Conservation (phyloP, 192 early-diverging fungal species). For the Chytriomyces sp. region DNA sequence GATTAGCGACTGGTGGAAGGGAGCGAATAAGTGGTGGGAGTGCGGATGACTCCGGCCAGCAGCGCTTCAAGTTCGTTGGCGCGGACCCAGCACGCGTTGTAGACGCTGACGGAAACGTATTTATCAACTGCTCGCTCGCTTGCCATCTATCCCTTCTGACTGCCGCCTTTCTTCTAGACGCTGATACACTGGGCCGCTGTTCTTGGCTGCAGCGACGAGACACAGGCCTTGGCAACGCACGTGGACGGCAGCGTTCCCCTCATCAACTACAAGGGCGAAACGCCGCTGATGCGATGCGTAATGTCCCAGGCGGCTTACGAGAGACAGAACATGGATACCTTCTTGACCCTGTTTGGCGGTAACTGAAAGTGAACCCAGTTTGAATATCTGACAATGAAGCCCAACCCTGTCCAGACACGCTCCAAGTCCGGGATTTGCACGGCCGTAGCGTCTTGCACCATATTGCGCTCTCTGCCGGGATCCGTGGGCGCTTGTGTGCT, state of each 20-base stretch:
- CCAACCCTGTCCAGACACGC: not conserved
- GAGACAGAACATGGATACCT: slow-evolving; percentile 71
- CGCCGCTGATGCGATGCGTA: slow-evolving; percentile 86
- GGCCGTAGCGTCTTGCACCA: slow-evolving; percentile 93
- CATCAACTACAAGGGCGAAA: slow-evolving; percentile 84
- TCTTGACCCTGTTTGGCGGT: slow-evolving; percentile 72
- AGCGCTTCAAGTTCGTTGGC: not conserved
- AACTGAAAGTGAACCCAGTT: slow-evolving; percentile 34
- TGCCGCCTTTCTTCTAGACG: slow-evolving; percentile 53
- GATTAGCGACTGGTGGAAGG: not conserved
- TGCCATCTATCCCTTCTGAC: not conserved
- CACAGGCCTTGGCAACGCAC: slow-evolving; percentile 76
- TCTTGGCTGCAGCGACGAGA: slow-evolving; percentile 73
- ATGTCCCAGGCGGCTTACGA: slow-evolving; percentile 86
- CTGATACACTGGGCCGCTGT: slow-evolving; percentile 95
- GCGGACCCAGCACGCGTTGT: too few species aligned
- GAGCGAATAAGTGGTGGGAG: not conserved
- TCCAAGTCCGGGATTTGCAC: slow-evolving; percentile 62
- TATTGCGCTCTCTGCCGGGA: slow-evolving; percentile 72
- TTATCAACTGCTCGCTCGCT: not conserved
- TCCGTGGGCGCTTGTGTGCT: slow-evolving; percentile 72
- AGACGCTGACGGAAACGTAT: too few species aligned
- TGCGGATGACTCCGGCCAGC: not conserved
- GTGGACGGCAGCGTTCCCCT: slow-evolving; percentile 61
- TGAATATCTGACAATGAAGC: not conserved